Base-by-base conservation (phyloP, 129 eudicot genomes). In the Tagetes erecta region DNA sequence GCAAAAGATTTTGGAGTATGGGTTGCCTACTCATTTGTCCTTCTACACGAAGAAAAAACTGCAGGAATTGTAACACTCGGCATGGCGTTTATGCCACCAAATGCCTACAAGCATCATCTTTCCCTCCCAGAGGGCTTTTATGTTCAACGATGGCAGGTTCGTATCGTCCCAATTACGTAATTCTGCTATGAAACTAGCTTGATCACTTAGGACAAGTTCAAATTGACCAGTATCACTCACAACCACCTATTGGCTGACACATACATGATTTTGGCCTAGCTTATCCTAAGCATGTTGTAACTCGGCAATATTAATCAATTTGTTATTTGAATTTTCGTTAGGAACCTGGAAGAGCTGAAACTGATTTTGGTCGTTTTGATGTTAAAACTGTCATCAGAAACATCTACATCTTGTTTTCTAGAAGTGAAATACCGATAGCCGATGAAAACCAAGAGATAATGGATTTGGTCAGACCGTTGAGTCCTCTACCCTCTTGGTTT, bases 61-160 rank as follows among this genome's bases (percentile, higher is more conserved):
- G 69, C 69, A 14, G 69, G 69, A 14, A n/a, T 64, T 64, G 47
- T 64, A 38, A 64, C 69, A n/a, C 12, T 64, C 6, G 33, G 33
- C 33, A 40, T 6, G 34, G 47, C 69, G 39, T 64, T 64, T 14
- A 64, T 39, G 49, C 69, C 27, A 20, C 75, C 75, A 14, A 65
- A 31, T 14, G 64, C 65, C 10, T 39, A 6, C 65, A 71, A 14
- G 11, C 38, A 14, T 71, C 64, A 53, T 7, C 11, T 71, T 14
- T 8, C 13, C 14, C 38, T 71, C 9, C 75, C 75, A 7, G 75
- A 71, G 14, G 75, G 75, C 11, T 71, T 71, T 65, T 71, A 71
- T 5, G 51, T 53, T 39, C 13, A 3, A 14, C 53, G 75, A 71
- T 71, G 75, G 75, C 65, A 53, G 75, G 75, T 71, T 38, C 33